These are phyloP conservation scores for Heracleum sosnowskyi DNA, from an alignment of 129 eudicot species.

Conservation along the genomic window DNA sequence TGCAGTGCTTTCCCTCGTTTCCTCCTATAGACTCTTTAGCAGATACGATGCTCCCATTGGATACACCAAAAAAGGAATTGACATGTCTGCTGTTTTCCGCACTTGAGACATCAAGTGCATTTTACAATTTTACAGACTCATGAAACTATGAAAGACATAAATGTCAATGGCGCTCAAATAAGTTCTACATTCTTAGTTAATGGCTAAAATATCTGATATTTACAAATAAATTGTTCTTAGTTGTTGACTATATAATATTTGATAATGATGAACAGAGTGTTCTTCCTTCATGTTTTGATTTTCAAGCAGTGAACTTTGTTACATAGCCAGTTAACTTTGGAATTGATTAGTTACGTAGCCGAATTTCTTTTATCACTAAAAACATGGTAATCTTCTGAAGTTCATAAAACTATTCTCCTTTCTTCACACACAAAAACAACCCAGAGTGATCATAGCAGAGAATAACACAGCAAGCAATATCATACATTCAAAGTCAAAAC, in stretches of 20 bases:
- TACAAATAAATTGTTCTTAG: not conserved
- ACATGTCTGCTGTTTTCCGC: constrained; percentile 33
- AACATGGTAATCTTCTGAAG: too few relatives aligned
- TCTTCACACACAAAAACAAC: not conserved
- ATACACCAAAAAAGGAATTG: constrained; percentile 42
- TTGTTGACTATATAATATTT: not conserved
- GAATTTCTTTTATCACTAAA: too few relatives aligned
- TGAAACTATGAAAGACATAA: not conserved
- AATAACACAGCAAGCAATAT: not conserved
- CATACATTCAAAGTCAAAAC: not conserved
- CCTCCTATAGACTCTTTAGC: constrained; percentile 84
- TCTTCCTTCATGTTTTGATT: not conserved
- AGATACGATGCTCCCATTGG: constrained; percentile 66
- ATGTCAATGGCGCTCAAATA: not conserved
- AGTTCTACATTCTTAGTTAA: not conserved
- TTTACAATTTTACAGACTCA: not conserved
- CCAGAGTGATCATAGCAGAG: not conserved
- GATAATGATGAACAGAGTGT: not conserved
- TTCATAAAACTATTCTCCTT: not conserved
- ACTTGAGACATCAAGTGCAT: not conserved
- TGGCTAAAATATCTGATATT: not conserved
- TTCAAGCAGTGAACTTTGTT: not conserved
- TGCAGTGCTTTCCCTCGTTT: constrained; percentile 58
- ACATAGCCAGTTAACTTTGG: too few relatives aligned
- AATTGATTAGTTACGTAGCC: too few relatives aligned